Base-by-base conservation (phyloP, 1,139 yeast species). In the Pneumocystis sp. region DNA sequence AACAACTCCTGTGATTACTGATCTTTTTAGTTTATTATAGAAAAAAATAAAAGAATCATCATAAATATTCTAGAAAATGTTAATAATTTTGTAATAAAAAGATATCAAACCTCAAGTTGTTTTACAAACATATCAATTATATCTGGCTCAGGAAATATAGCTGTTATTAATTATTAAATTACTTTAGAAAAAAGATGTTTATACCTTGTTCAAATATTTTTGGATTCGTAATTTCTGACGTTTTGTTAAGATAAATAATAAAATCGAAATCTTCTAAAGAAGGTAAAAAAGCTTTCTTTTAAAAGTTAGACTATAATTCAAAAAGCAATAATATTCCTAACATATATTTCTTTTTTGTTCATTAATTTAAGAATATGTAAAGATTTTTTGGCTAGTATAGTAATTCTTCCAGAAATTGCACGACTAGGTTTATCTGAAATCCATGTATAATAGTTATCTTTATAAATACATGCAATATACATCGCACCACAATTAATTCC, bases 251-350 rank as follows among this genome's bases (percentile, higher is more conserved):
- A 64, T 81, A 80, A 67, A 91, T 80, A 15, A 85, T 85, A 71
- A 93, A 83, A 73, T 91, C 96, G 72, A 86, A 93, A 75, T 91
- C 97, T 67, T 82, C 81, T 68, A 88, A 78, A 0, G 96, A 90
- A 1, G 97, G 93, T 74, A 89, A 89, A 63, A 89, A 76, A 61
- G 84, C 35, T 25, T 61, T 31, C 50, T 34, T 42, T 12, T 21
- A 45, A 25, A 56, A 29, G 29, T 59, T 37, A 39, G 45, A 25
- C 10, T 21, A 15, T 31, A 21, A 19, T 59, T 39, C n/a, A 59
- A 39, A 59, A 59, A 5, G 5, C 5, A 5, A 44, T 35, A 34
- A 61, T 35, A 3, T 25, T 42, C 17, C 42, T 45, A 37, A 35
- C 73, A 63, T 81, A 82, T 61, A 87, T 74, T 3, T 81, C 78